Percentiles rank a stretch among this genome's conserved stretches.
Conservation (phyloP, 176 grass and related monocot genomes). For the Aechmea fasciata region DNA sequence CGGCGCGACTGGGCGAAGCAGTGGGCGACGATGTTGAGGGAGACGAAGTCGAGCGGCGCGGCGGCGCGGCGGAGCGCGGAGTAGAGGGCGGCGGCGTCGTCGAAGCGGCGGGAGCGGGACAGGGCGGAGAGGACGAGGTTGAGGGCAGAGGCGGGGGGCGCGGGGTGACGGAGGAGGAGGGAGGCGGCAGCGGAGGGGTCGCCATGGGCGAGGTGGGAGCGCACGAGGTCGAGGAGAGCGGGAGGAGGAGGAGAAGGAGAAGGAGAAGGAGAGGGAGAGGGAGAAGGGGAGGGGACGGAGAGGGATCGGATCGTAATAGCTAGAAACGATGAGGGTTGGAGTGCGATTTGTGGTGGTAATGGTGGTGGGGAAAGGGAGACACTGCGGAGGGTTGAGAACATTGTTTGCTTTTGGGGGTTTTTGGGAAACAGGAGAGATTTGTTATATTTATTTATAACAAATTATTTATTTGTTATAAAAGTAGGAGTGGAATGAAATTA, state of each 20-base stretch:
- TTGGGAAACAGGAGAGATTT: no score
- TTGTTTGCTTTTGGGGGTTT: no score
- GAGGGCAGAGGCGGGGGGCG: not conserved
- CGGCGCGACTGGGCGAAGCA: not conserved
- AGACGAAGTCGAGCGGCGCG: not conserved
- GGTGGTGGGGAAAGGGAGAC: no score
- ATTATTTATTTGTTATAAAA: no score
- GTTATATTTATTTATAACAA: no score
- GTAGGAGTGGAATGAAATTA: no score
- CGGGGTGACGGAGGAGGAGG: no score
- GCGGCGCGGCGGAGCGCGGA: not conserved
- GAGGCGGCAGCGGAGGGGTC: no score
- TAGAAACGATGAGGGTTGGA: not conserved
- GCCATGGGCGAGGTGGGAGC: not conserved
- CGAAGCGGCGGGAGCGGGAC: not conserved
- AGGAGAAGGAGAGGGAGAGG: not conserved
- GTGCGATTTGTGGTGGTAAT: no score
- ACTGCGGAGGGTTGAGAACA: no score
- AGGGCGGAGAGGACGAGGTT: constrained; percentile 6
- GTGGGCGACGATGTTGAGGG: constrained; percentile 2
- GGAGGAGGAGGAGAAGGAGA: not conserved
- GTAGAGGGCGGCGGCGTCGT: not conserved
- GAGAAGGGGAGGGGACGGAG: not conserved
- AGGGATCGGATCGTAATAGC: not conserved
- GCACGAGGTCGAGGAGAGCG: not conserved